Conservation (phyloP, 305 asterid species). For the Solanum hybrid region DNA sequence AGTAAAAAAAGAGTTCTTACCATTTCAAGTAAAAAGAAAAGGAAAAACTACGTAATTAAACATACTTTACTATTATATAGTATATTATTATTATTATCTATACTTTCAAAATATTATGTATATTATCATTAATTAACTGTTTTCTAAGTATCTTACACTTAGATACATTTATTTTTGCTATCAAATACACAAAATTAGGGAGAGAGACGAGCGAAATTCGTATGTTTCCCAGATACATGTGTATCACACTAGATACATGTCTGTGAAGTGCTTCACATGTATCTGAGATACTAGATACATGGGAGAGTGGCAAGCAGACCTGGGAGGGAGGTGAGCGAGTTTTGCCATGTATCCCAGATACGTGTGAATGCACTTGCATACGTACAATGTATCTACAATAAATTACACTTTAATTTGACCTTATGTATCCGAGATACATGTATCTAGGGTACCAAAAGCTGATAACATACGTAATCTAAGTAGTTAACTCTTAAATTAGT, state of each 20-base stretch:
- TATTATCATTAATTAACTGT: too few relatives aligned
- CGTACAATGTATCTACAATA: not conserved
- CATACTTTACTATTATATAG: too few relatives aligned
- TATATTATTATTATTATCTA: too few relatives aligned
- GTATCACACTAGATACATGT: not conserved
- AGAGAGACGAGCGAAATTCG: not conserved
- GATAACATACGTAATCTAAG: not conserved
- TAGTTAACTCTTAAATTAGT: not conserved
- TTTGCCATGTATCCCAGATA: not conserved
- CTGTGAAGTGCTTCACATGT: not conserved
- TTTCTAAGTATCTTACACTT: too few relatives aligned
- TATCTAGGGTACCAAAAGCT: not conserved
- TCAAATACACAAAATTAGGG: too few relatives aligned
- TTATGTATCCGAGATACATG: too few relatives aligned
- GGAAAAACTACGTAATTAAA: not conserved
- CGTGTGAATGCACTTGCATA: not conserved
- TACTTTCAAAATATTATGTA: too few relatives aligned
- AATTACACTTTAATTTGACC: not conserved
- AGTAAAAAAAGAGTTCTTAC: not conserved
- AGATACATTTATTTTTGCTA: too few relatives aligned
- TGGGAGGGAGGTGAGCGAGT: not conserved
- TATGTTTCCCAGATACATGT: not conserved
- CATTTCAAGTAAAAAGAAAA: not conserved
- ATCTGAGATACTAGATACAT: not conserved
- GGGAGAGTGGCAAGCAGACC: not conserved